Base-by-base conservation (phyloP, 129 eudicot species). In the Heracleum sosnowskyi region DNA sequence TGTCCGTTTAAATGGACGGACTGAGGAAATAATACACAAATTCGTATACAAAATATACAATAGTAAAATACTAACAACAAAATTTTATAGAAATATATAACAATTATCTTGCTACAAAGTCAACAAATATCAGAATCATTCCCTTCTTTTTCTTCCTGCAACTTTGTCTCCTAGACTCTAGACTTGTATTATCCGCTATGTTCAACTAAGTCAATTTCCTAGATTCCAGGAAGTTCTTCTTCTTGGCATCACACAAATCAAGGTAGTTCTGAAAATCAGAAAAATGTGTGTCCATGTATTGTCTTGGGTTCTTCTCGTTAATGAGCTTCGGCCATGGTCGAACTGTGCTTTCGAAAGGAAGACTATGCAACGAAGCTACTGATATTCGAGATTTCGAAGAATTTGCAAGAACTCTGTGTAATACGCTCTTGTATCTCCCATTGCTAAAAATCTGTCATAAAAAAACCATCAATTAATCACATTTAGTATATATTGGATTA, bases 341-440 rank as follows among this genome's bases (percentile, higher is more conserved):
- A 36, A 91, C 82, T 16, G 76, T 60, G 70, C 78, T 78, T 1
- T 84, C 36, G 70, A 87, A 86, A 16, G 94, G 88, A 42, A 91
- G 78, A 44, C 94, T 89, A 74, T 87, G 97, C 78, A 91, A 66
- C n/a, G 94, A 89, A 77, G 97, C 97, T 63, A 89, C 82, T 13
- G 97, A 89, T 1, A 88, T 82, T 17, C 97, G 80, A 24, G 87
- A 68, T 72, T 73, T 87, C 63, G 5, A 77, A 15, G 92, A 78
- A 44, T 91, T 91, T 39, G 80, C 92, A 11, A 91, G 80, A 15
- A 85, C 97, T 87, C 97, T 87, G n/a, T 91, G 97, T 49, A 89
- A 34, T 37, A 86, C 89, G 60, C 97, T 91, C 87, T 86, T 91
- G 84, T 89, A 91, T 49, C 85, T 91, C 74, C 97, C 97, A 22